Base-by-base conservation (phyloP, 441 rosid species). In the Brassica balearica region DNA sequence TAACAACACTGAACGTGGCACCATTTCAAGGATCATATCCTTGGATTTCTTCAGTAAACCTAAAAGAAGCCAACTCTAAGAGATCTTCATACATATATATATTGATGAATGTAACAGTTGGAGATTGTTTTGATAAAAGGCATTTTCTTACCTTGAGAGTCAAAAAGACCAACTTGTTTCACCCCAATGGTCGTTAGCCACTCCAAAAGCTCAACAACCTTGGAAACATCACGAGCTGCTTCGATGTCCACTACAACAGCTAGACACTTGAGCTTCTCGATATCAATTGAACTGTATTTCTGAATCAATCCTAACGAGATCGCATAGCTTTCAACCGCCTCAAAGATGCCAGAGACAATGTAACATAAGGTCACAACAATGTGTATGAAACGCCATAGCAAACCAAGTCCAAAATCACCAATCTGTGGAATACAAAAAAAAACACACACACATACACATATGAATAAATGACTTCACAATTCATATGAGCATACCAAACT, bases 1-100 rank as follows among this genome's bases (percentile, higher is more conserved):
- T 71, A 53, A 66, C 10, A 72, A 46, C 61, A 38, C 1, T 27
- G 68, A 88, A 86, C 99, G 93, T 80, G 88, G 73, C 82, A 87
- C 55, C 36, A 72, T 53, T 72, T 34, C 61, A 88, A 91, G 61
- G 64, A 93, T 87, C 64, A 72, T 83, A 53, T 89, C 86, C 84
- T 91, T 91, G 64, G 88, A 89, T 82, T 85, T 89, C 91, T 95
- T 90, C 80, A 93, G 75, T 69, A 90, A 81, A 78, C 99, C 99
- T 95, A 38, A 69, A 17, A 78, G 76, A 74, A 56, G 56, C n/a
- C 51, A 65, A 81, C 77, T 65, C 19, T 76, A n/a, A 69, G 32
- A 32, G 19, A 74, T 41, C 68, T 20, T 48, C 19, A 32, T 69
- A 67, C 4, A 53, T 53, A 15, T 2, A 51, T 61, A 32, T 69